Conservation (phyloP, 148 eudicot species). For the Rhododendron williamsianum region DNA sequence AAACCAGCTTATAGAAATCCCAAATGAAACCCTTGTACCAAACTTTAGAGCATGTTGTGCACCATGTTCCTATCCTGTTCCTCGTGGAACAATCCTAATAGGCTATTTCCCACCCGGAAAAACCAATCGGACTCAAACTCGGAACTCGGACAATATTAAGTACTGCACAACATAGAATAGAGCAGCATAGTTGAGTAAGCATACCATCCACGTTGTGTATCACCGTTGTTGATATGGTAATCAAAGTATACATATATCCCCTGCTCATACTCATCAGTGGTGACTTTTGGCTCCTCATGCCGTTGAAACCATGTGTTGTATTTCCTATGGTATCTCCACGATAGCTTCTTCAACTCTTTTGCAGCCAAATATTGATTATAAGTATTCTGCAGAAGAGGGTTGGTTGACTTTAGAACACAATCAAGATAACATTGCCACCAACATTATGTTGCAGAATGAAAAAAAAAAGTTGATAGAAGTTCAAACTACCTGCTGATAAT, state of each 20-base stretch:
- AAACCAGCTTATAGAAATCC: not conserved
- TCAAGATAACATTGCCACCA: not conserved
- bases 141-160: not conserved
- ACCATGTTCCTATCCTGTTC: not conserved
- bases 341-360: constrained; percentile 87
- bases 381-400: constrained; percentile 59
- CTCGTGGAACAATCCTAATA: not conserved
- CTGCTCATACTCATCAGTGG: constrained; percentile 94
- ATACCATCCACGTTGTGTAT: constrained; percentile 89
- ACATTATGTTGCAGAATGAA: not conserved
- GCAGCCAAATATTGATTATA: constrained; percentile 99
- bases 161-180: not conserved
- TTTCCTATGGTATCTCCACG: constrained; percentile 95
- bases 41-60: not conserved
- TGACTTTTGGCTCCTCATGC: constrained; percentile 92
- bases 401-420: constrained; percentile 13
- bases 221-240: constrained; percentile 63
- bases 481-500: constrained; percentile 69
- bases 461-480: constrained; percentile 1
- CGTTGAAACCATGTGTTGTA: constrained; percentile 96
- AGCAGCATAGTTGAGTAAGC: constrained; percentile 18
- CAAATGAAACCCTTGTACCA: not conserved
- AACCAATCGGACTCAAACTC: no score
- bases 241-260: constrained; percentile 96
- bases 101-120: no score